Percentiles rank a stretch among this genome's conserved stretches.
phyloP scores from a whole-genome alignment of 1,139 yeast genomes.

The Suhomyces anneliseae region DNA sequence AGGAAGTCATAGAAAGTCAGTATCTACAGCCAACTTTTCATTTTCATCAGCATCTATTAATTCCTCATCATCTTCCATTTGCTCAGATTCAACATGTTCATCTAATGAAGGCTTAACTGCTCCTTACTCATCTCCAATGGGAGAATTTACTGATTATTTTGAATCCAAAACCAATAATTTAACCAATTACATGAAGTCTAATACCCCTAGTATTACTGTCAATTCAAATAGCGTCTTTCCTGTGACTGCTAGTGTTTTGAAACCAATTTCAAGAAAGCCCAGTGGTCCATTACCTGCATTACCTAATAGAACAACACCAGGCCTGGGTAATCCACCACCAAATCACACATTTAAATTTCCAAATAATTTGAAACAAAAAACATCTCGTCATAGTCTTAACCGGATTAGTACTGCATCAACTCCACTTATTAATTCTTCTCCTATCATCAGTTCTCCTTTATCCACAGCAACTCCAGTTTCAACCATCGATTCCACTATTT shows the following conservation, averaged over 20 bases:
- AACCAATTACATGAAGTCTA: constrained; percentile 7
- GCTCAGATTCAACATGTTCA: constrained; percentile 27
- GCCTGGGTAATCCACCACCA: constrained; percentile 1
- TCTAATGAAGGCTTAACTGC: constrained; percentile 33
- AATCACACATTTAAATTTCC: constrained; percentile 21
- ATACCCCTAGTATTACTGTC: background rate
- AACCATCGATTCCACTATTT: constrained; percentile 25
- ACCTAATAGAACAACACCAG: constrained; percentile 7
- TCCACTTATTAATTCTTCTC: constrained; percentile 26
- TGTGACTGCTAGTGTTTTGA: constrained; percentile 14
- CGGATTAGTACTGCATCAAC: constrained; percentile 15
- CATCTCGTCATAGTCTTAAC: constrained; percentile 20
- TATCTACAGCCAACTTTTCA: constrained; percentile 21
- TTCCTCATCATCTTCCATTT: constrained; percentile 29
- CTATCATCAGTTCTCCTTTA: constrained; percentile 38
- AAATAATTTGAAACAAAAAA: constrained; percentile 16
- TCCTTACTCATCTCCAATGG: constrained; percentile 25
- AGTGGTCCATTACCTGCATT: constrained; percentile 16
- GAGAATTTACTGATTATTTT: constrained; percentile 20
- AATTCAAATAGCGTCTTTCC: constrained; percentile 5
- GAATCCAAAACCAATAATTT: constrained; percentile 15
- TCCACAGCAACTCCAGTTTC: constrained; percentile 35
- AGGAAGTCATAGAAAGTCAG: constrained; percentile 22
- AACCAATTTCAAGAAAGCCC: constrained; percentile 23
- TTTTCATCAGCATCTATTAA: constrained; percentile 25